Evolutionary conservation across 176 grass and related monocot species (phyloP), one percentile per base, ranked within the genome.

Genomic region (Zea mays): DNA sequence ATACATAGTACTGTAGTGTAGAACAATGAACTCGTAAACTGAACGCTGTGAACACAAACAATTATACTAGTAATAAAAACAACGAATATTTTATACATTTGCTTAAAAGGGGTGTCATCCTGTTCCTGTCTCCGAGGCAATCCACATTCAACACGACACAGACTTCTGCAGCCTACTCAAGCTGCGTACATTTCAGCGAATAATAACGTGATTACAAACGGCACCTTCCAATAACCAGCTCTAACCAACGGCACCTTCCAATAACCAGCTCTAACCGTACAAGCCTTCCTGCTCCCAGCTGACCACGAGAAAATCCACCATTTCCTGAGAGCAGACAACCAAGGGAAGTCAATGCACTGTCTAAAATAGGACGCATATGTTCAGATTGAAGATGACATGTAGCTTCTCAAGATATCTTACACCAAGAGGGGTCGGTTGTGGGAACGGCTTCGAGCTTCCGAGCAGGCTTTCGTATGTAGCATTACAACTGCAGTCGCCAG

Each of bases 281-380:
- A 99, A 62, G 19, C 92, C 92, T 67, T 99, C 96, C 81, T 90
- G 96, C 78, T 95, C 92, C 96, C 96, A 99, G 71, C 91, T 73
- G 67, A 89, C 73, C 71, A 93, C 90, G 37, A 99, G 92, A 76
- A 99, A 99, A 71, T 95, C 88, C 72, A 95, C 79, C 96, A 99
- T 99, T 82, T 99, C 96, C 96, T 99, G 90, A 45, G 41, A 77
- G 44, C 48, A 27, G 75, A 82, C 55, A 78, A 79, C 62, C 20
- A 0, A 67, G 45, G 8, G 5, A 17, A 62, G 7, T 80, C 58
- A 72, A 66, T n/a, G 60, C 4, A 6, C 9, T 54, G 52, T 74
- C 43, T 12, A 27, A 27, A 44, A 43, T 0, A 0, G 65, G 4
- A 5, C 2, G 8, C 27, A 27, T 27, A 7, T 5, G 0, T 16